phyloP scores from a whole-genome alignment of 202 grass and related monocot species.

The Carex arenaria region DNA sequence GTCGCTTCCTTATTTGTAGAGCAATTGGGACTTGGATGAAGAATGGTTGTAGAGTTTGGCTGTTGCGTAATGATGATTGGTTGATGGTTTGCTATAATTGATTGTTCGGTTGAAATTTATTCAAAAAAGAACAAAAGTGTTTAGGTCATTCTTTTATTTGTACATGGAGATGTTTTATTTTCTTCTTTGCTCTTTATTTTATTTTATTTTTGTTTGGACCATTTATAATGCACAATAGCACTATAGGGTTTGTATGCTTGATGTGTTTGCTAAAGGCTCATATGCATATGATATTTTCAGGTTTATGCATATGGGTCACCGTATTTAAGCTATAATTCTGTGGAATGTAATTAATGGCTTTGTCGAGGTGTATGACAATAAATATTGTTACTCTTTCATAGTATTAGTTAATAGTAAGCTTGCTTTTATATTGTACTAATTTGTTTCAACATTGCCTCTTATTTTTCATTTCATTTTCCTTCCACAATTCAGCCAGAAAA shows the following conservation, averaged over 20 bases:
- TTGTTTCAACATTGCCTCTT: neutral
- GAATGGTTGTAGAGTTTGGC: slow-evolving; percentile 21
- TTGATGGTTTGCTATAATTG: slow-evolving; percentile 27
- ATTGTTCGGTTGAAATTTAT: slow-evolving; percentile 47
- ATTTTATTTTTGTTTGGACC: slow-evolving; percentile 25
- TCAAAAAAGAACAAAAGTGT: slow-evolving; percentile 16
- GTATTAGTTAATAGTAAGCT: slow-evolving; percentile 2
- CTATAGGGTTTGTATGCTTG: slow-evolving; percentile 9
- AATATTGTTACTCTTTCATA: slow-evolving; percentile 3
- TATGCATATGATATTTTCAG: slow-evolving; percentile 35
- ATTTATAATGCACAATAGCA: slow-evolving; percentile 23
- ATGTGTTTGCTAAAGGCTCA: slow-evolving; percentile 27
- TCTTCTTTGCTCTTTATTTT: slow-evolving; percentile 29
- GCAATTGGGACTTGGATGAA: slow-evolving; percentile 23
- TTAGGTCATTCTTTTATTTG: slow-evolving; percentile 82
- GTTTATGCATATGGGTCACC: slow-evolving; percentile 35
- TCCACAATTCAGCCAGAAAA: too few species aligned
- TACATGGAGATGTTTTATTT: slow-evolving; percentile 59
- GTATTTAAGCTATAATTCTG: slow-evolving; percentile 11
- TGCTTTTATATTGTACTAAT: slow-evolving; percentile 2
- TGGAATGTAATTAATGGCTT: slow-evolving; percentile 20
- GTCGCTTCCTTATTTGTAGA: neutral
- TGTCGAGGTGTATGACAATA: slow-evolving; percentile 25
- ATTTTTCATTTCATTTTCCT: neutral
- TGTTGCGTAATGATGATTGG: slow-evolving; percentile 11